A percentile compares a stretch with the other conserved stretches of the same genome.
Evolutionary conservation across 352 stramenopile genomes (phyloP).

Genomic region (Phytopythium cucurbitacearum): DNA sequence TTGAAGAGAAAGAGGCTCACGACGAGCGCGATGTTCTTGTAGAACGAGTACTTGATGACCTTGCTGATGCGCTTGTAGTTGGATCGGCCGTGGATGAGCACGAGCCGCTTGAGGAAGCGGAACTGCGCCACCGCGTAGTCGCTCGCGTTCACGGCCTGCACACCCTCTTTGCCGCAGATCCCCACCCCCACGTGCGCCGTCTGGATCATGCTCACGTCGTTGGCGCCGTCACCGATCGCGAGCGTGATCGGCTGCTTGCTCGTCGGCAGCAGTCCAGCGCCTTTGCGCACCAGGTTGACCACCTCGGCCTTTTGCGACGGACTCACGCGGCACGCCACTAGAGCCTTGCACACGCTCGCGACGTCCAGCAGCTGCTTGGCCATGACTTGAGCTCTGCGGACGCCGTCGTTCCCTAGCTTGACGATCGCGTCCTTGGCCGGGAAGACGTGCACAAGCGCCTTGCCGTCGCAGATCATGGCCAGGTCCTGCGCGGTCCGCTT

Average conservation of each 20-base stretch:
- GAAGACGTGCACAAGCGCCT: constrained; percentile 64
- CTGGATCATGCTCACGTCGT: constrained; percentile 99
- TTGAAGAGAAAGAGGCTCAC: constrained; percentile 91
- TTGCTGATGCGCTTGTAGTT: constrained; percentile 96
- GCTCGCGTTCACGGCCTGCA: constrained; percentile 95
- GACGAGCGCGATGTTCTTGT: constrained; percentile 97
- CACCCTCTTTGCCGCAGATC: constrained; percentile 96
- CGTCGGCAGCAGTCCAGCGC: constrained; percentile 8
- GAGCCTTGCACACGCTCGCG: constrained; percentile 55
- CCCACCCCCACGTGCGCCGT: constrained; percentile 96
- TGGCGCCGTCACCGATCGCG: constrained; percentile 97
- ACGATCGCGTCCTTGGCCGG: constrained; percentile 43
- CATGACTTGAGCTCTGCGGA: constrained; percentile 21
- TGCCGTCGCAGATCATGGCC: constrained; percentile 63
- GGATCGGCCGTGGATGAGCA: constrained; percentile 96
- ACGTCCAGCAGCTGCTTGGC: constrained; percentile 46
- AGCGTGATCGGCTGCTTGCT: constrained; percentile 79
- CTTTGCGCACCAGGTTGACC: constrained; percentile 58
- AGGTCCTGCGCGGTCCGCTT: constrained; percentile 37
- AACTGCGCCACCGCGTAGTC: constrained; percentile 96
- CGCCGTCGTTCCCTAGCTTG: constrained; percentile 14
- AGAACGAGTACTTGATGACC: constrained; percentile 97
- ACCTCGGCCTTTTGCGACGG: constrained; percentile 82
- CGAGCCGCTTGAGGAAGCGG: constrained; percentile 88
- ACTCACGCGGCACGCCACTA: constrained; percentile 83